Conservation (phyloP, 2,329 filamentous ascomycete species). For the Ascochyta viciae-villosae region DNA sequence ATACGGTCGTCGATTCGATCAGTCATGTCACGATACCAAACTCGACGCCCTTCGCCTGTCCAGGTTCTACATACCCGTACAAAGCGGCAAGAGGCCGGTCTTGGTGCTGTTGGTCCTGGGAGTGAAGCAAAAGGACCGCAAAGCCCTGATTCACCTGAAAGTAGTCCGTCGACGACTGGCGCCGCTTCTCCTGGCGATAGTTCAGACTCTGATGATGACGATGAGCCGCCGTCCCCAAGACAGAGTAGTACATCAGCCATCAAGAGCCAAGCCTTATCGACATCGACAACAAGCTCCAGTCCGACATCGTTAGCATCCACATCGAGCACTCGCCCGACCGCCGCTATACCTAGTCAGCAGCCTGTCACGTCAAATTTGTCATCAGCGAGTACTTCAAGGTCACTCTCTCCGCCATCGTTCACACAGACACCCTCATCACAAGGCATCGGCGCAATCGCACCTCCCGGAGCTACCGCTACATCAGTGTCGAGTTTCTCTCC, state of each 20-base stretch:
- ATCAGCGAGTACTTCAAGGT: not conserved
- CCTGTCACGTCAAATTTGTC: not conserved
- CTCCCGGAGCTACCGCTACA: constrained; percentile 18
- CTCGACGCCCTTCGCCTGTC: constrained; percentile 39
- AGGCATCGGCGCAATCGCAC: constrained; percentile 18
- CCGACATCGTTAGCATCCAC: not conserved
- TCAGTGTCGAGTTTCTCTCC: constrained; percentile 2
- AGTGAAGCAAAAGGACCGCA: constrained; percentile 24
- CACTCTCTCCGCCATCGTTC: constrained; percentile 9
- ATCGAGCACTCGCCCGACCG: not conserved
- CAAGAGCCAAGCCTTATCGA: not conserved
- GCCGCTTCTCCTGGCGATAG: constrained; percentile 15
- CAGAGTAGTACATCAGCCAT: constrained; percentile 5
- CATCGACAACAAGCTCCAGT: not conserved
- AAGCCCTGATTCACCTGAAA: constrained; percentile 33
- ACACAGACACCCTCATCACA: constrained; percentile 14
- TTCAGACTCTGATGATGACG: constrained; percentile 26
- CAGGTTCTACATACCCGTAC: constrained; percentile 21
- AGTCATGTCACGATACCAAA: constrained; percentile 38
- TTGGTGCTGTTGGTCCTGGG: constrained; percentile 16
- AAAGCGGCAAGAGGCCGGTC: constrained; percentile 30
- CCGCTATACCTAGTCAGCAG: not conserved
- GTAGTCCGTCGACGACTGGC: constrained; percentile 25
- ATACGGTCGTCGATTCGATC: constrained; percentile 11
- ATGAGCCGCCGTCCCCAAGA: constrained; percentile 22